Evolutionary conservation across 1,139 yeast species (phyloP), one percentile per base, ranked within the genome.

Genomic region (Suhomyces taliae): DNA sequence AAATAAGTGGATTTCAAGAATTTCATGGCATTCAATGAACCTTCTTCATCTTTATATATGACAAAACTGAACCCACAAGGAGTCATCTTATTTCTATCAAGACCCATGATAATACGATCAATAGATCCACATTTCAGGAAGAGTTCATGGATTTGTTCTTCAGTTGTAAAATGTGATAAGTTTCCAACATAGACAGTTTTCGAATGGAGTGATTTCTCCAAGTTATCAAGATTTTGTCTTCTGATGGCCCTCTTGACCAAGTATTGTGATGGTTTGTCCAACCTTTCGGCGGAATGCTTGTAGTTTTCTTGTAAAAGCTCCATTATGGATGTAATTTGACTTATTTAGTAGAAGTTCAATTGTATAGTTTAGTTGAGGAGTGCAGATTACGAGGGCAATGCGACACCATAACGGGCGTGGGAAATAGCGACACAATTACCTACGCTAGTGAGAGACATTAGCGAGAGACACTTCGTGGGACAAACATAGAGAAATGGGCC

Each of bases 51-150:
- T 46, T 77, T 77, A 64, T 84, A 93, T 40, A 89, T 85, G 33
- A 91, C 90, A 65, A 91, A 91, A 62, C 97, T 90, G 67, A 93
- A 93, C 32, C 98, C 98, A 63, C 98, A 90, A 0, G 98, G 98
- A 0, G 97, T 90, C 59, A 85, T 82, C 55, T 87, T 85, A 61
- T 85, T 85, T 52, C 97, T 78, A 62, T 91, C 97, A 43, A 91
- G 76, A 0, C 99, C 99, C 98, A 93, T 91, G 49, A 91, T 83
- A 39, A 90, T 87, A 57, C 87, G 76, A 52, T 82, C 82, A 34
- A 91, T 83, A 10, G 79, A 71, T 1, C 98, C 99, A 61, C 88
- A 82, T 58, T 85, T 85, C 57, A 85, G 79, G 60, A 91, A 90
- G 44, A 91, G 70, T 62, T 90, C 98, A 62, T 85, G 86, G 27